These are phyloP conservation scores for Geotrichum citri-aurantii DNA, from an alignment of 1,139 yeast species.

Conservation along the genomic window DNA sequence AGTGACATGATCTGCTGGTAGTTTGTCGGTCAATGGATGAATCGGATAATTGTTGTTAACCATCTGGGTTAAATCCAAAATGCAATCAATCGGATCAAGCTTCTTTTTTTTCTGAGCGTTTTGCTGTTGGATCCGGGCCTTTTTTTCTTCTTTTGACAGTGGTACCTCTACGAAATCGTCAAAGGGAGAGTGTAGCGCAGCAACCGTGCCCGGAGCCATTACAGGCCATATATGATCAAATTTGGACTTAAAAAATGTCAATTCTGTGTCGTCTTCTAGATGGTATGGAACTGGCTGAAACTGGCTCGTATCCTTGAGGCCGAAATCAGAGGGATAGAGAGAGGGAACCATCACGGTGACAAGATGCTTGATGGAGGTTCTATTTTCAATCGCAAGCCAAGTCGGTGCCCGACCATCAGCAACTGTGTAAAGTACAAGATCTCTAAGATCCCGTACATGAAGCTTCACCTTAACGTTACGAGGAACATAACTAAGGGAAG, in stretches of 20 bases:
- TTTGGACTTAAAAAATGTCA: constrained; percentile 39
- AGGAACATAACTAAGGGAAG: constrained; percentile 29
- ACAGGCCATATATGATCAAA: constrained; percentile 45
- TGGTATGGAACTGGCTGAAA: constrained; percentile 21
- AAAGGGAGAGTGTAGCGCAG: constrained; percentile 45
- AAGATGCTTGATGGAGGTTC: constrained; percentile 41
- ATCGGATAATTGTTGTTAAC: constrained; percentile 53
- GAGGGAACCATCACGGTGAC: constrained; percentile 69
- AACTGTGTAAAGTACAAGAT: constrained; percentile 46
- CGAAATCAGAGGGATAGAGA: constrained; percentile 45
- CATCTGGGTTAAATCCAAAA: constrained; percentile 46
- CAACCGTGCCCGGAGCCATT: constrained; percentile 58
- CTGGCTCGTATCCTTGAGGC: constrained; percentile 17
- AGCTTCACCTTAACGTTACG: constrained; percentile 18
- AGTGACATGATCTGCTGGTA: constrained; percentile 22
- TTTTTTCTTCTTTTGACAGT: constrained; percentile 51
- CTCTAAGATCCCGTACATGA: constrained; percentile 42
- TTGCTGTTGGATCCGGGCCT: constrained; percentile 19
- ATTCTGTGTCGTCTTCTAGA: constrained; percentile 25
- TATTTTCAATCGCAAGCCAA: constrained; percentile 38
- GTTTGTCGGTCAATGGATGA: constrained; percentile 39
- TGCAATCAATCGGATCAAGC: constrained; percentile 48
- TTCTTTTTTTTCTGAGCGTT: constrained; percentile 9
- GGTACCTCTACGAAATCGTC: constrained; percentile 47
- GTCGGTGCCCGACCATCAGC: constrained; percentile 41